Base-by-base conservation (phyloP, 495 filamentous ascomycete species). In the Jackrogersella minutella region DNA sequence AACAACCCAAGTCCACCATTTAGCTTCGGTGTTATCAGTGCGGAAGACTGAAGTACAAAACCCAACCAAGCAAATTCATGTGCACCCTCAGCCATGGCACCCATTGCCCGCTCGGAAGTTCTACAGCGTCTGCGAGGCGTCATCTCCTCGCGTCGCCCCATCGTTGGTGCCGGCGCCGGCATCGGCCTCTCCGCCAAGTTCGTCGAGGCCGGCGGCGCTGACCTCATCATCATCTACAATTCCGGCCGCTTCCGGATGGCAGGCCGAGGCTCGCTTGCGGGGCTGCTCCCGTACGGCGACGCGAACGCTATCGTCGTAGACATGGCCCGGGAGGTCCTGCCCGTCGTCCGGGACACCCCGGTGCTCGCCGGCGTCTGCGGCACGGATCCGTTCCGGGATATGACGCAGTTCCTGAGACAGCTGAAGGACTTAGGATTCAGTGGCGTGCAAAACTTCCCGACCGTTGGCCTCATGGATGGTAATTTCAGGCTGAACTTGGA, bases 221-320 rank as follows among this genome's bases (percentile, higher is more conserved):
- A 91, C 64, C 80, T 90, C 22, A 88, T 91, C 56, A 84, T 91
- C 57, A 79, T 91, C 75, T 91, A 91, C 79, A 91, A 91, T 76
- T 86, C 83, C 33, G 89, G 88, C 1, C 84, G 88, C 21, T 92
- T 88, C 76, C 87, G 88, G 30, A 91, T 92, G 89, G 88, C 88
- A 2, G 88, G 88, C 1, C 77, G 85, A 17, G 88, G 88, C 1
- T 90, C 87, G 5, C 77, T 90, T n/a, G 88, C 88, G 0, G 89
- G 88, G 0, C 73, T 92, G 49, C 87, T 92, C 83, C 88, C 88
- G 0, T 92, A 90, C 76, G 85, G 87, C 6, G 87, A 91, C 70
- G 88, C 88, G 3, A 91, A 91, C 73, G 82, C 84, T 19, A 85
- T 90, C 13, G 88, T 90, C 0, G 72, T 90, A 1, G 85, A 88